Evolutionary conservation across 2,329 filamentous ascomycete species (phyloP).

Genomic region (Penicillium sp.): DNA sequence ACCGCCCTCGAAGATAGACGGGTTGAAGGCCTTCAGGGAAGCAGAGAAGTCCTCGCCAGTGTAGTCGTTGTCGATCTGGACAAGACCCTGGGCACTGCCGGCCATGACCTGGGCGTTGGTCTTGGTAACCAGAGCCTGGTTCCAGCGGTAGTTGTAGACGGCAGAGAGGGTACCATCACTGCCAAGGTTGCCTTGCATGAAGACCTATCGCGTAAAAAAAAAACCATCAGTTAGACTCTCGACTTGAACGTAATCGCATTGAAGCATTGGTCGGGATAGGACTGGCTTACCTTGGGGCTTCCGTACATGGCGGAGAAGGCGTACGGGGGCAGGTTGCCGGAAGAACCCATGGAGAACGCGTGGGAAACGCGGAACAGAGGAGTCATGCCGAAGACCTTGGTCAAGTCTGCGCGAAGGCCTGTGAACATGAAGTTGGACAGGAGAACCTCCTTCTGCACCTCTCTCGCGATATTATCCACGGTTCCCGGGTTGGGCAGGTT

Average conservation of each 20-base stretch:
- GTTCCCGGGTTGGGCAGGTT: slow-evolving; percentile 91
- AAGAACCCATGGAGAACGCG: slow-evolving; percentile 89
- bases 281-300: slow-evolving; percentile 75
- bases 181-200: slow-evolving; percentile 93
- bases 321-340: slow-evolving; percentile 84
- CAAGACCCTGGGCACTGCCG: slow-evolving; percentile 78
- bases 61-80: slow-evolving; percentile 95
- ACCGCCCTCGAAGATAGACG: slow-evolving; percentile 88
- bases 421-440: slow-evolving; percentile 97
- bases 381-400: slow-evolving; percentile 91
- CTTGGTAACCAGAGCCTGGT: slow-evolving; percentile 79
- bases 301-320: slow-evolving; percentile 93
- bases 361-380: slow-evolving; percentile 98
- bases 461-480: slow-evolving; percentile 84
- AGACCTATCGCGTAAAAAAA: slow-evolving; percentile 64
- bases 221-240: slow-evolving; percentile 4
- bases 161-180: slow-evolving; percentile 87
- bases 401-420: slow-evolving; percentile 92
- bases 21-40: slow-evolving; percentile 91
- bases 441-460: slow-evolving; percentile 95
- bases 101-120: slow-evolving; percentile 83
- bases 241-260: neutral
- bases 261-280: slow-evolving; percentile 4
- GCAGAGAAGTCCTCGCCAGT: slow-evolving; percentile 90
- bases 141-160: slow-evolving; percentile 93